phyloP scores from a whole-genome alignment of 805 yeast genomes.

The Ogataea trehalophila region DNA sequence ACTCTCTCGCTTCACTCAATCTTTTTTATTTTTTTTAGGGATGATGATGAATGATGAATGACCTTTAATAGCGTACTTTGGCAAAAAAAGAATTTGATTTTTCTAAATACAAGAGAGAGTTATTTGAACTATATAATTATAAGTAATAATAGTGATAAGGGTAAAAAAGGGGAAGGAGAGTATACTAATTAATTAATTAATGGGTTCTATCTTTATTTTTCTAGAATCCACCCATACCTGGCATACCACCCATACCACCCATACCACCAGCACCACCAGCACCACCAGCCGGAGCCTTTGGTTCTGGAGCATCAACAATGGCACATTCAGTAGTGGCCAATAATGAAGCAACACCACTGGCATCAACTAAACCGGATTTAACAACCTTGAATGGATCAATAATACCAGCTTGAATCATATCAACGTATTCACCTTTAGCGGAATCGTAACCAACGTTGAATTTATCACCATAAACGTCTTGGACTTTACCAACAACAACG shows the following conservation, averaged over 20 bases:
- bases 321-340: slow-evolving; percentile 99
- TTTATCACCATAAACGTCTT: slow-evolving; percentile 53
- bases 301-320: slow-evolving; percentile 91
- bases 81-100: background rate
- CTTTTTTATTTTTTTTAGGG: too few species aligned
- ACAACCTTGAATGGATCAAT: slow-evolving; percentile 98
- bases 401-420: slow-evolving; percentile 95
- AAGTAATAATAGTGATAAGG: too few species aligned
- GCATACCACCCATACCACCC: slow-evolving; percentile 53
- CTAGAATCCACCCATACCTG: slow-evolving; percentile 26
- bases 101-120: slow-evolving; percentile 1
- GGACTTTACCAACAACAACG: slow-evolving; percentile 88
- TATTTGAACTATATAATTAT: background rate
- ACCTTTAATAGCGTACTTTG: slow-evolving; percentile 9
- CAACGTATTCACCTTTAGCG: slow-evolving; percentile 87
- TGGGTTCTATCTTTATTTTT: too few species aligned
- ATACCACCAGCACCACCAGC: slow-evolving; percentile 58
- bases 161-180: too few species aligned
- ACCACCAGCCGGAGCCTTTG: slow-evolving; percentile 46
- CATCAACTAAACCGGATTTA: slow-evolving; percentile 91
- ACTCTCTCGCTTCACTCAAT: too few species aligned
- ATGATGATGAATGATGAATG: too few species aligned
- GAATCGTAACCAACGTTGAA: slow-evolving; percentile 92
- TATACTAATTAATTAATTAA: too few species aligned
- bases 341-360: slow-evolving; percentile 95